phyloP scores from a whole-genome alignment of 148 eudicot species.

The Arctostaphylos glauca region DNA sequence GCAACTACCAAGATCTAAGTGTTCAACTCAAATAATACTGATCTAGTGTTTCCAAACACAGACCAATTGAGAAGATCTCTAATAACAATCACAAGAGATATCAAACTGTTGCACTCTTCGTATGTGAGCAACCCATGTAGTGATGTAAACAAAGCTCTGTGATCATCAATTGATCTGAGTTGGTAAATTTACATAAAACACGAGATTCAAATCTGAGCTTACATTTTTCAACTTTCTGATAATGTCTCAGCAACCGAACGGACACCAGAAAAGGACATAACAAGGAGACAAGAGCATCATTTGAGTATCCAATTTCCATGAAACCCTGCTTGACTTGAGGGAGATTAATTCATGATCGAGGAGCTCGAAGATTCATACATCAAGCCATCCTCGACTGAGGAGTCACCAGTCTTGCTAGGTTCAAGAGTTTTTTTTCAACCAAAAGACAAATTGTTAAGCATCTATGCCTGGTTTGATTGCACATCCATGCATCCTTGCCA shows the following conservation, averaged over 20 bases:
- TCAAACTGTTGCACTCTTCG: not conserved
- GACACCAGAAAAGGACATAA: not conserved
- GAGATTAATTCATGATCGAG: not conserved
- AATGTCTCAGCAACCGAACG: not conserved
- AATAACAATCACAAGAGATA: not conserved
- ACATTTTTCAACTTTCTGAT: not conserved
- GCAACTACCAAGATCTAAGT: not conserved
- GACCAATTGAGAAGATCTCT: not conserved
- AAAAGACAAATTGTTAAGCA: not conserved
- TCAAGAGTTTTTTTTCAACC: constrained; percentile 9
- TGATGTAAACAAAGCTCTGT: not conserved
- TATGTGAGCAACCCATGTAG: not conserved
- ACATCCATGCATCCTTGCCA: not conserved
- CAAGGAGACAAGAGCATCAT: not conserved
- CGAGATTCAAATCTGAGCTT: not conserved
- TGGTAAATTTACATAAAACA: not conserved
- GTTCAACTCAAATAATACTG: not conserved
- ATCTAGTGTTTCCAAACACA: not conserved
- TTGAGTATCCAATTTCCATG: not conserved
- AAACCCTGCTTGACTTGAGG: not conserved
- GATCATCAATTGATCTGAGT: not conserved
- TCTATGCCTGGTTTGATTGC: not conserved
- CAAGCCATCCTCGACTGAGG: not conserved
- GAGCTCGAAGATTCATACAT: not conserved
- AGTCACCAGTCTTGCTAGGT: not conserved